Evolutionary conservation across 331 rosid genomes (phyloP).

Genomic region (Malus hybrid): DNA sequence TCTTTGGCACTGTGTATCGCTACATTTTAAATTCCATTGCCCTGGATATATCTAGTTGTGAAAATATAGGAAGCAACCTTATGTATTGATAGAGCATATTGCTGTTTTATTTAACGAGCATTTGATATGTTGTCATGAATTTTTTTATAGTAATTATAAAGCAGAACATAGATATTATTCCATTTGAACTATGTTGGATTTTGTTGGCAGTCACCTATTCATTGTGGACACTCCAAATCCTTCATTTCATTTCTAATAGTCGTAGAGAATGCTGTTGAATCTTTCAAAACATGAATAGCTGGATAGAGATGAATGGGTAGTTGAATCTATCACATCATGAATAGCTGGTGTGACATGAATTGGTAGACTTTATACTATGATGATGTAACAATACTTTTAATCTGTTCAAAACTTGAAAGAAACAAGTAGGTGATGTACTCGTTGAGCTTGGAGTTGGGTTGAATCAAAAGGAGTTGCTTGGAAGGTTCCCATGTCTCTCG

Average conservation of each 20-base stretch:
- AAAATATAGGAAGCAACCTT: not conserved
- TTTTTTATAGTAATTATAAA: not conserved
- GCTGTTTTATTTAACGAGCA: not conserved
- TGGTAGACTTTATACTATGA: not conserved
- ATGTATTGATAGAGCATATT: not conserved
- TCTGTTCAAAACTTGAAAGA: constrained; percentile 26
- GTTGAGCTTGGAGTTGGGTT: constrained; percentile 64
- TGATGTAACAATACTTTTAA: not conserved
- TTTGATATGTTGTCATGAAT: not conserved
- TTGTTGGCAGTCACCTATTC: not conserved
- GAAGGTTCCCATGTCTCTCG: constrained; percentile 50
- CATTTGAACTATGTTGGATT: not conserved
- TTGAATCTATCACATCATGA: not conserved
- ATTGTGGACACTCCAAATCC: not conserved
- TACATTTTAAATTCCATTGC: constrained; percentile 9
- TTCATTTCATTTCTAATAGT: not conserved
- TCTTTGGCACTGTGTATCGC: constrained; percentile 1
- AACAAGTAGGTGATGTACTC: constrained; percentile 41
- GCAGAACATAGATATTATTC: not conserved
- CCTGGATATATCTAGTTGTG: not conserved
- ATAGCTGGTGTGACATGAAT: not conserved
- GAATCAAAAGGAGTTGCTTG: constrained; percentile 42
- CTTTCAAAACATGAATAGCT: constrained; percentile 1
- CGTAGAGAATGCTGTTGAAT: not conserved
- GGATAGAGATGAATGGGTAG: not conserved